Conservation (phyloP, 495 filamentous ascomycete species). For the Hypoxylon intermedium region DNA sequence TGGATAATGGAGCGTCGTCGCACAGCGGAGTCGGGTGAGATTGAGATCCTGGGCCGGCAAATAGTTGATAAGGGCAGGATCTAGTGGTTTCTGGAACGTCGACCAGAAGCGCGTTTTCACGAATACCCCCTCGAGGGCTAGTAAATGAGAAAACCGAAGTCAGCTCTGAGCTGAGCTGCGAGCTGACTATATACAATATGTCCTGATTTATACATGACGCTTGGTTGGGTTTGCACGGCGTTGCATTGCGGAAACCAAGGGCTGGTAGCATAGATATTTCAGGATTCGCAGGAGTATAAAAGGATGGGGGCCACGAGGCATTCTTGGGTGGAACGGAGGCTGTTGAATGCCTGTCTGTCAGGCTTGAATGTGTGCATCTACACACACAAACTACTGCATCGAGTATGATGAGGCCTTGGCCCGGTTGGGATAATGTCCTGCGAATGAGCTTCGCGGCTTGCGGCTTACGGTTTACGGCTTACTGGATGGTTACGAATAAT, state of each 20-base stretch:
- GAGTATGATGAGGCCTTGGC: conserved; percentile 18
- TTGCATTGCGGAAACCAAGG: conserved; percentile 12
- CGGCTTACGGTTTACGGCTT: not conserved
- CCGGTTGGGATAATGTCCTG: not conserved
- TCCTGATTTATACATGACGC: conserved; percentile 5
- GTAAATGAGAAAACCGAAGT: not conserved
- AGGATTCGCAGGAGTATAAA: conserved; percentile 32
- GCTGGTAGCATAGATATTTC: conserved; percentile 16
- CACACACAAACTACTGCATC: conserved; percentile 17
- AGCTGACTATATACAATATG: conserved; percentile 1
- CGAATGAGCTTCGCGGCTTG: not conserved
- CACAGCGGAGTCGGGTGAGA: conserved; percentile 59
- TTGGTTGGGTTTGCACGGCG: conserved; percentile 10
- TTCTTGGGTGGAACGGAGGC: conserved; percentile 4
- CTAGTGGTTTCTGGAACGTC: conserved; percentile 23
- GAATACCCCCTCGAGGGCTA: not conserved
- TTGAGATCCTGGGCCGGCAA: conserved; percentile 49
- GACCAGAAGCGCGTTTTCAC: not conserved
- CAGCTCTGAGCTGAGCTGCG: no score
- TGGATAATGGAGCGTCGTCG: conserved; percentile 66
- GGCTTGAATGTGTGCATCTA: conserved; percentile 22
- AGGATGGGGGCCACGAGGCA: conserved; percentile 14
- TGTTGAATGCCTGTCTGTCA: not conserved
- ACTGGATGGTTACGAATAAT: not conserved
- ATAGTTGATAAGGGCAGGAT: conserved; percentile 36